Percentiles rank a stretch among this genome's conserved stretches.
phyloP scores from a whole-genome alignment of 805 yeast species.

The Hermanozyma aechmeae region DNA sequence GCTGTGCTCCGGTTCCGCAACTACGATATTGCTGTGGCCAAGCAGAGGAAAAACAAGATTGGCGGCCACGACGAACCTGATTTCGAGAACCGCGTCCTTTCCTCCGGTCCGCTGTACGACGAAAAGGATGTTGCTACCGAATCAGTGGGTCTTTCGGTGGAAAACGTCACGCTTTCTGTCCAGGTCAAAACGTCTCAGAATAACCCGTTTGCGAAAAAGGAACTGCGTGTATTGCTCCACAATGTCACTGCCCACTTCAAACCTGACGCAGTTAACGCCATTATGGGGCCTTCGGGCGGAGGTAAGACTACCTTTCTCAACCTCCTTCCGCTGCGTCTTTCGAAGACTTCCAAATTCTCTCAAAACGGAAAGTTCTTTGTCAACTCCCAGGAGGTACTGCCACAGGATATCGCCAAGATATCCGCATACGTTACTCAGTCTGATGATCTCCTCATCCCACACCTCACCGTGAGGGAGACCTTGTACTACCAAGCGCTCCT shows the following conservation, averaged over 20 bases:
- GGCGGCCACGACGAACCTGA: slow-evolving; percentile 12
- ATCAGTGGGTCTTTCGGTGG: neutral
- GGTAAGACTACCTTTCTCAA: slow-evolving; percentile 68
- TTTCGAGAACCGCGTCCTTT: too few relatives aligned
- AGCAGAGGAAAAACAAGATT: slow-evolving; percentile 21
- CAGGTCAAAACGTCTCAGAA: slow-evolving; percentile 6
- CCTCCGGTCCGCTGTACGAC: neutral
- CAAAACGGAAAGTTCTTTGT: slow-evolving; percentile 17
- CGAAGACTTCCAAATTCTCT: slow-evolving; percentile 12
- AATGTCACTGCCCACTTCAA: slow-evolving; percentile 42
- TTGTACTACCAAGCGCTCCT: slow-evolving; percentile 61
- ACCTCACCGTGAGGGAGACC: slow-evolving; percentile 73
- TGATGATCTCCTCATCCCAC: slow-evolving; percentile 62
- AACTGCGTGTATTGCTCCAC: slow-evolving; percentile 17
- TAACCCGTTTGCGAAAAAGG: slow-evolving; percentile 2
- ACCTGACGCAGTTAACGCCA: slow-evolving; percentile 54
- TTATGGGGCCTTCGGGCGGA: slow-evolving; percentile 77
- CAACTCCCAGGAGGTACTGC: slow-evolving; percentile 17
- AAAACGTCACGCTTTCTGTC: slow-evolving; percentile 7
- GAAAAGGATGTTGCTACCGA: slow-evolving; percentile 1
- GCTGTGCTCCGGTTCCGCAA: slow-evolving; percentile 38
- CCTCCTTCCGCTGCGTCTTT: slow-evolving; percentile 50
- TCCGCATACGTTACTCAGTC: slow-evolving; percentile 79
- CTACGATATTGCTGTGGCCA: slow-evolving; percentile 44
- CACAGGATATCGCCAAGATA: slow-evolving; percentile 16